Evolutionary conservation across 1,284 basidiomycete genomes (phyloP).

Genomic region (Leucoagaricus sp.): DNA sequence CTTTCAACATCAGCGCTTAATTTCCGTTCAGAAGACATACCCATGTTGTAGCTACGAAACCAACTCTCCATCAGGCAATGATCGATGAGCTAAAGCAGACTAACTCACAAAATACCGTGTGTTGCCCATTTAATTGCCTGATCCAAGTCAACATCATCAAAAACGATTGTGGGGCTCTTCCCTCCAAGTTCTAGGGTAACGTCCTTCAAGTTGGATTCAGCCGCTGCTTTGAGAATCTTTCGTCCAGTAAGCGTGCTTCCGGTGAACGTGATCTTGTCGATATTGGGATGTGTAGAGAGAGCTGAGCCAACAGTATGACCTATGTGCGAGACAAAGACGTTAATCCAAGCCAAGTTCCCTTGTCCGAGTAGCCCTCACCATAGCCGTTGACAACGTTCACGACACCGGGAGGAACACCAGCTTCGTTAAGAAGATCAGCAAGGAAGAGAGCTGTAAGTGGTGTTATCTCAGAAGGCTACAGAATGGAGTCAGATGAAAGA

Average conservation of each 20-base stretch:
- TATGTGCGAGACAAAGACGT: conserved; percentile 24
- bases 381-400: conserved; percentile 80
- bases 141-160: conserved; percentile 73
- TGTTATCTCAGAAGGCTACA: conserved; percentile 79
- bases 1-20: neutral
- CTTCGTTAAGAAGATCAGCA: conserved; percentile 46
- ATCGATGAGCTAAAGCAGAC: neutral
- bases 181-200: conserved; percentile 89
- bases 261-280: conserved; percentile 67
- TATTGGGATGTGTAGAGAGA: conserved; percentile 50
- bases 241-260: conserved; percentile 76
- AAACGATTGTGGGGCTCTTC: conserved; percentile 78
- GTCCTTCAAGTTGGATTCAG: conserved; percentile 78
- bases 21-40: conserved; percentile 11
- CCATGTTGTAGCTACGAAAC: conserved; percentile 26
- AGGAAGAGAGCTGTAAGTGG: conserved; percentile 77
- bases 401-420: conserved; percentile 68
- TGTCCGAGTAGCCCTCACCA: conserved; percentile 30
- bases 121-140: conserved; percentile 80
- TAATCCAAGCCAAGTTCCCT: neutral
- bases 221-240: conserved; percentile 74
- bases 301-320: conserved; percentile 67
- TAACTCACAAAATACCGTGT: conserved; percentile 70
- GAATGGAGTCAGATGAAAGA: neutral
- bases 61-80: neutral